Evolutionary conservation across 2,329 filamentous ascomycete genomes (phyloP).

Genomic region (Aspergillus niger): DNA sequence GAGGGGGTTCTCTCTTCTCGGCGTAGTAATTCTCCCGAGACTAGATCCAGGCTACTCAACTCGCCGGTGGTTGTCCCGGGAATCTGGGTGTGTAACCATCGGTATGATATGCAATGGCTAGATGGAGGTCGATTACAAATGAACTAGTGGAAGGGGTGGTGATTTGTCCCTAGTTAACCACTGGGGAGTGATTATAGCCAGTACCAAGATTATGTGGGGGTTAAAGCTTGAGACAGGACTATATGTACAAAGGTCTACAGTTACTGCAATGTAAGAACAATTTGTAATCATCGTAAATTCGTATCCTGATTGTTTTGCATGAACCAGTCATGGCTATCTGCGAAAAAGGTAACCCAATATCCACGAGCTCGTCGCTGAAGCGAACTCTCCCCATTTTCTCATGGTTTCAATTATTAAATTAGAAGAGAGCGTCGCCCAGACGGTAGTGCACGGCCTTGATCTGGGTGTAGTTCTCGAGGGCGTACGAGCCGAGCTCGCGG

Average conservation of each 20-base stretch:
- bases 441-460: constrained; percentile 49
- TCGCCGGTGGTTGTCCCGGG: neutral
- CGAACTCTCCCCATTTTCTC: constrained; percentile 10
- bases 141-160: too few relatives aligned
- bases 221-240: too few relatives aligned
- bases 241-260: neutral
- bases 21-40: neutral
- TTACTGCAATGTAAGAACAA: neutral
- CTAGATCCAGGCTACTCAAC: neutral
- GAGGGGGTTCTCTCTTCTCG: neutral
- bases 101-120: too few relatives aligned
- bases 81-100: too few relatives aligned
- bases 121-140: too few relatives aligned
- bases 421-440: constrained; percentile 48
- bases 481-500: constrained; percentile 52
- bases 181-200: too few relatives aligned
- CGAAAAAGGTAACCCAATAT: neutral
- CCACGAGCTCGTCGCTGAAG: constrained; percentile 7
- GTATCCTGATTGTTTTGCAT: constrained; percentile 10
- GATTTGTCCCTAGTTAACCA: too few relatives aligned
- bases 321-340: constrained; percentile 6
- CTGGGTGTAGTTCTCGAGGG: constrained; percentile 53
- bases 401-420: constrained; percentile 33
- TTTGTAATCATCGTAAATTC: constrained; percentile 9
- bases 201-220: too few relatives aligned